Percentiles rank a stretch among this genome's conserved stretches.
These are phyloP conservation scores for Penicillium sp. DNA, from an alignment of 2,329 filamentous ascomycete species.

Conservation along the genomic window DNA sequence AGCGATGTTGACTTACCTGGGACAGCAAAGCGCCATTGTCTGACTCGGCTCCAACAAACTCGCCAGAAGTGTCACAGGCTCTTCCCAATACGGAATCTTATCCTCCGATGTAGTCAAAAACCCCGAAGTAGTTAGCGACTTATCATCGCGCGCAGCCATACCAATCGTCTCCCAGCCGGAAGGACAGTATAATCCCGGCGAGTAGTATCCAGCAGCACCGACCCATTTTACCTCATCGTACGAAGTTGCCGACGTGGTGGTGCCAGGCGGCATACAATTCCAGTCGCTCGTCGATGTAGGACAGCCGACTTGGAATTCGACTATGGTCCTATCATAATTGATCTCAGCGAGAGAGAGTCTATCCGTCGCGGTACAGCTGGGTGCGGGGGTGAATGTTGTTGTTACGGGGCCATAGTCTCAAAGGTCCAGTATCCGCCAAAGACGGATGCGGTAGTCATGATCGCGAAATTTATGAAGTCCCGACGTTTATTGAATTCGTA, in stretches of 20 bases:
- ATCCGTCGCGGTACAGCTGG: slow-evolving; percentile 3
- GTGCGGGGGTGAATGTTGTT: neutral
- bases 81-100: neutral
- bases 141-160: neutral
- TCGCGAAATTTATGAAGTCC: neutral
- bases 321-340: neutral
- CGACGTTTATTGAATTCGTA: neutral
- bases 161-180: slow-evolving; percentile 2
- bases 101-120: neutral
- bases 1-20: neutral
- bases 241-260: neutral
- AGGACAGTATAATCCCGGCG: slow-evolving; percentile 4
- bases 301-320: neutral
- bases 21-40: neutral
- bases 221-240: neutral
- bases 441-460: neutral
- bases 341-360: neutral
- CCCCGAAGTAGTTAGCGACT: slow-evolving; percentile 2
- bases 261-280: neutral
- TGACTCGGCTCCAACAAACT: neutral
- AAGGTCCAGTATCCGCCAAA: neutral
- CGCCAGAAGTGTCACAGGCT: neutral
- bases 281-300: neutral
- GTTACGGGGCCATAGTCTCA: slow-evolving; percentile 2
- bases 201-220: neutral